These are phyloP conservation scores for Parietaria judaica DNA, from an alignment of 306 rosid genomes.

Conservation along the genomic window DNA sequence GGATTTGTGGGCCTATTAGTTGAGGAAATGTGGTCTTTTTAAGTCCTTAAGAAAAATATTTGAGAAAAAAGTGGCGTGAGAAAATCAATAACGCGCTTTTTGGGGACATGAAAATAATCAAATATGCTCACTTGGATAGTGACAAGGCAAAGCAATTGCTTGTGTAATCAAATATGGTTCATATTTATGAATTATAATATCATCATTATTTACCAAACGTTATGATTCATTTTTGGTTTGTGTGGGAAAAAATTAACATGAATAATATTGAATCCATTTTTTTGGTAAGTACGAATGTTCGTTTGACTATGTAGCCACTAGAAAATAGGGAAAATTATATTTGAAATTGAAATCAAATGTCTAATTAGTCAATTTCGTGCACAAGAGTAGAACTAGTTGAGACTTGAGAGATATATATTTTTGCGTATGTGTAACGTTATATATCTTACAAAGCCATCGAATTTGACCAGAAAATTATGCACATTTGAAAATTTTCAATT, in stretches of 20 bases:
- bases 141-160: conserved; percentile 5
- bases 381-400: not conserved
- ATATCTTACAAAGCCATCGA: not conserved
- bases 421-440: too few species aligned
- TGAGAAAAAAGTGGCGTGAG: conserved; percentile 3
- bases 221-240: not conserved
- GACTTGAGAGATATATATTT: too few species aligned
- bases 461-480: not conserved
- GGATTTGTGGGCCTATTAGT: not conserved
- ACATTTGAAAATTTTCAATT: not conserved
- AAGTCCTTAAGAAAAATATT: conserved; percentile 2
- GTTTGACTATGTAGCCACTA: too few species aligned
- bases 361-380: not conserved
- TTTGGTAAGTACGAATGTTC: too few species aligned
- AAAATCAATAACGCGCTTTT: conserved; percentile 26
- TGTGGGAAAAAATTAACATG: not conserved
- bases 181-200: not conserved
- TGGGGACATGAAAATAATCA: not conserved
- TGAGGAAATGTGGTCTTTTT: conserved; percentile 15
- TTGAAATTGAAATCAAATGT: not conserved
- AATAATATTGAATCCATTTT: not conserved
- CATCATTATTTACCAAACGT: not conserved
- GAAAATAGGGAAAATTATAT: too few species aligned
- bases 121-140: not conserved
- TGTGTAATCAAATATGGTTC: not conserved